Base-by-base conservation (phyloP, 2,329 filamentous ascomycete species). In the Penicillium capsulatum region DNA sequence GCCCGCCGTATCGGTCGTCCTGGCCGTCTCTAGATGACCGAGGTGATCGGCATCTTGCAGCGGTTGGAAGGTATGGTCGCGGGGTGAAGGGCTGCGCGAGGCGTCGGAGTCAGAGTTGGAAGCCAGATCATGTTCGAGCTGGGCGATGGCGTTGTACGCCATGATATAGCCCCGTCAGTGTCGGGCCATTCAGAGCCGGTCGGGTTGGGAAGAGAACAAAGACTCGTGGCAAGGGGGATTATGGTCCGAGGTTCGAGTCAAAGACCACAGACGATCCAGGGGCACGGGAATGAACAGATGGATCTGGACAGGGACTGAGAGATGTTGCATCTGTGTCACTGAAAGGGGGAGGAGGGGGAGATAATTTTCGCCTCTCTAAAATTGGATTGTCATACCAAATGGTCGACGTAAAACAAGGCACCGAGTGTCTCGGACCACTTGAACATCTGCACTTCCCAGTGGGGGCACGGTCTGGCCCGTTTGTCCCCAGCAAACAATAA, bases 131-230 rank as follows among this genome's bases (percentile, higher is more conserved):
- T 57, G 55, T 43, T 70, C 66, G 40, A 55, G 49, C 51, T 70
- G 68, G 36, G 65, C 60, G 46, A 71, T 45, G 44, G 64, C 60
- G 46, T 67, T 68, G 60, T 70, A 70, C 34, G 61, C 63, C 68
- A 71, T 71, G 34, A 42, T 57, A 28, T 7, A 28, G 26, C 10
- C 26, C n/a, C 10, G 11, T 11, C n/a, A 6, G 5, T 28, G 26
- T 6, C 22, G 27, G 19, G 24, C 45, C 44, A 48, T 51, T 30
- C 42, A 51, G 46, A 41, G 32, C 31, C 30, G 43, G 42, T 42
- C 42, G 31, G 31, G 40, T 44, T 39, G 17, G 31, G 15, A 38
- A 27, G 34, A 26, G 29, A 14, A 36, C 28, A 24, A 24, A 38
- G 40, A 22, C 22, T 35, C 22, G 10, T 14, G 24, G 20, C 3